A percentile compares a stretch with the other conserved stretches of the same genome.
These are phyloP conservation scores for Cubamyces sp. DNA, from an alignment of 768 basidiomycete species.

Conservation along the genomic window DNA sequence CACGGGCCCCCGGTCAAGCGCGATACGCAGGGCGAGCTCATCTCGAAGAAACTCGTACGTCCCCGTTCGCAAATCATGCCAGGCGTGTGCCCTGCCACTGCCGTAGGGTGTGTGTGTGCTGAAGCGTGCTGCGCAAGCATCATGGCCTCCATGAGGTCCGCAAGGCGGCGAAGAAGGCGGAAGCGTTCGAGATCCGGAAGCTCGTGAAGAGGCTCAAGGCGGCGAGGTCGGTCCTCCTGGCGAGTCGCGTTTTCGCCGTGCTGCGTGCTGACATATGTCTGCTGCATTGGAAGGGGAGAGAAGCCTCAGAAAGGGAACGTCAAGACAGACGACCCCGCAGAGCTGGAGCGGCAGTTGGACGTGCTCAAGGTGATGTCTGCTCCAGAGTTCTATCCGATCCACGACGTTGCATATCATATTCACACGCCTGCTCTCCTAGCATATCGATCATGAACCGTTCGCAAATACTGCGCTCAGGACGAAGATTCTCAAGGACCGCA, in stretches of 20 bases:
- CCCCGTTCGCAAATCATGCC: not conserved
- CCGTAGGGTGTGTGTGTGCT: not conserved
- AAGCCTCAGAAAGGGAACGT: constrained; percentile 40
- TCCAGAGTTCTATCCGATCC: constrained; percentile 7
- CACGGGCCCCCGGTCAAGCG: constrained; percentile 50
- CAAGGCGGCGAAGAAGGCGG: constrained; percentile 81
- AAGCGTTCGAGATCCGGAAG: constrained; percentile 78
- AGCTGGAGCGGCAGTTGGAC: constrained; percentile 63
- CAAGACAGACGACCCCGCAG: constrained; percentile 43
- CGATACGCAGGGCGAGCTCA: constrained; percentile 14
- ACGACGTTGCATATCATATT: not conserved
- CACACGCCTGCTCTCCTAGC: not conserved
- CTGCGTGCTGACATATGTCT: not conserved
- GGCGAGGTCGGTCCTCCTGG: constrained; percentile 52
- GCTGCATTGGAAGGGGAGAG: constrained; percentile 11
- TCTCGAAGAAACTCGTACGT: constrained; percentile 23
- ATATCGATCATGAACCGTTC: constrained; percentile 58
- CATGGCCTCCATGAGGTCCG: constrained; percentile 73
- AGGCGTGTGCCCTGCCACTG: not conserved
- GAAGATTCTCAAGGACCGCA: constrained; percentile 75
- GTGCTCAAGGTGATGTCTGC: constrained; percentile 59
- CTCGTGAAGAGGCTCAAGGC: constrained; percentile 81
- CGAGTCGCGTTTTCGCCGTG: not conserved
- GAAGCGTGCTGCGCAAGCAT: constrained; percentile 50
- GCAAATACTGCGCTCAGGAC: constrained; percentile 67